Conservation (phyloP, 2,329 filamentous ascomycete genomes). For the Ophiostoma sp. region DNA sequence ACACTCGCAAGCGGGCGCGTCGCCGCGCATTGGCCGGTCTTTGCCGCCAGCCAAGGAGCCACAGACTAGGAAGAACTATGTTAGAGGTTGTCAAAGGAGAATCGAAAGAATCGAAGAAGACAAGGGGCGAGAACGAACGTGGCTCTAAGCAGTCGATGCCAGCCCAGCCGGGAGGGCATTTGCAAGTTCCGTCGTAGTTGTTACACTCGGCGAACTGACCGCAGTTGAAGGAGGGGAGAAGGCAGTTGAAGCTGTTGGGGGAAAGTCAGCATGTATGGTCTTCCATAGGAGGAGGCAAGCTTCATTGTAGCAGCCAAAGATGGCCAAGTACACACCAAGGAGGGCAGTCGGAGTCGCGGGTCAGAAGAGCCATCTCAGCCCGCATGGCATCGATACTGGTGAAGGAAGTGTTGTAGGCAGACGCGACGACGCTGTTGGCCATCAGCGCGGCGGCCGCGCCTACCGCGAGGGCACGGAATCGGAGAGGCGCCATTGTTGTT, state of each 20-base stretch:
- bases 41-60: slow-evolving; percentile 81
- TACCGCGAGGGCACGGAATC: slow-evolving; percentile 42
- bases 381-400: slow-evolving; percentile 61
- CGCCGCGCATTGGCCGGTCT: slow-evolving; percentile 73
- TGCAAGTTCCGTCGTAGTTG: slow-evolving; percentile 86
- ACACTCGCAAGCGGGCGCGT: slow-evolving; percentile 68
- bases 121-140: slow-evolving; percentile 46
- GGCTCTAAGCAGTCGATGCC: slow-evolving; percentile 91
- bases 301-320: too few species aligned
- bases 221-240: slow-evolving; percentile 87
- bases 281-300: not conserved
- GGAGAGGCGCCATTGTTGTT: slow-evolving; percentile 31
- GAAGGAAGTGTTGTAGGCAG: slow-evolving; percentile 41
- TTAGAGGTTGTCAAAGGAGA: not conserved
- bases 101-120: not conserved
- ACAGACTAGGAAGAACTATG: slow-evolving; percentile 59
- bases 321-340: slow-evolving; percentile 59
- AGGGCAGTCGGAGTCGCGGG: slow-evolving; percentile 73
- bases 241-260: slow-evolving; percentile 86
- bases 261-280: slow-evolving; percentile 13
- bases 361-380: slow-evolving; percentile 69
- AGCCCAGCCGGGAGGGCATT: slow-evolving; percentile 88
- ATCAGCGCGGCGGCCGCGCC: slow-evolving; percentile 45
- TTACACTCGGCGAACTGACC: slow-evolving; percentile 89
- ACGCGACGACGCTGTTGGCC: slow-evolving; percentile 37